A percentile compares a stretch with the other conserved stretches of the same genome.
These are phyloP conservation scores for Meyerozyma elateridarum DNA, from an alignment of 1,139 yeast species.

Conservation along the genomic window DNA sequence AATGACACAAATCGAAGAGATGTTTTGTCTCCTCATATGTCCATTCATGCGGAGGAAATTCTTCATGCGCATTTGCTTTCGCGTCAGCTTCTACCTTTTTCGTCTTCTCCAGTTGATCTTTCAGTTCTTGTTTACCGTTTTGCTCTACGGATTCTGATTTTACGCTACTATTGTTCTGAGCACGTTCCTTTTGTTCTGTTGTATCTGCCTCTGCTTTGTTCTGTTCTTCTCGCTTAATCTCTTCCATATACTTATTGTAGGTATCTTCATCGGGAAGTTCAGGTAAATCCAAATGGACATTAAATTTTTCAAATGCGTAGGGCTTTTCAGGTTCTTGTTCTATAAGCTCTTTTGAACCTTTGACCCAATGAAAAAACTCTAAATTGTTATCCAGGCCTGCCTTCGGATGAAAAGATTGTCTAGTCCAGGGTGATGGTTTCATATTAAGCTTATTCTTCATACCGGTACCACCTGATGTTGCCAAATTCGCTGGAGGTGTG, in stretches of 20 bases:
- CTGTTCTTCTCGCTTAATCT: constrained; percentile 16
- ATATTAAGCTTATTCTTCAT: constrained; percentile 65
- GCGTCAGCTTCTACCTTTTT: constrained; percentile 7
- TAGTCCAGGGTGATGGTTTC: constrained; percentile 81
- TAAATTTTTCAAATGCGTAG: constrained; percentile 72
- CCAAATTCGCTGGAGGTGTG: constrained; percentile 73
- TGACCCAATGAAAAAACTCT: constrained; percentile 79
- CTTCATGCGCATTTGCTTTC: constrained; percentile 9
- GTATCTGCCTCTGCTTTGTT: constrained; percentile 3
- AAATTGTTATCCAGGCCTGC: constrained; percentile 43
- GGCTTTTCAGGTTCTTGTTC: constrained; percentile 44
- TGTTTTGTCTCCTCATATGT: constrained; percentile 71
- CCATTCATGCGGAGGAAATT: constrained; percentile 42
- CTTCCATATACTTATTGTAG: constrained; percentile 48
- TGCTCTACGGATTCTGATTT: background rate
- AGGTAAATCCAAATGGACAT: constrained; percentile 68
- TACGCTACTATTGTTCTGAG: background rate
- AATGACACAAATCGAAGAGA: constrained; percentile 65
- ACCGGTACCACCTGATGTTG: constrained; percentile 43
- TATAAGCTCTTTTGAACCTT: constrained; percentile 57
- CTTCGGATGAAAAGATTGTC: constrained; percentile 55
- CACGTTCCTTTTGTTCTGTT: constrained; percentile 4
- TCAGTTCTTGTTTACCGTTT: background rate
- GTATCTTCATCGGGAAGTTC: constrained; percentile 59
- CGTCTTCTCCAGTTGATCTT: constrained; percentile 5